Percentiles rank a stretch among this genome's conserved stretches.
Evolutionary conservation across 306 rosid genomes (phyloP).

Genomic region (Prinsepia uniflora): DNA sequence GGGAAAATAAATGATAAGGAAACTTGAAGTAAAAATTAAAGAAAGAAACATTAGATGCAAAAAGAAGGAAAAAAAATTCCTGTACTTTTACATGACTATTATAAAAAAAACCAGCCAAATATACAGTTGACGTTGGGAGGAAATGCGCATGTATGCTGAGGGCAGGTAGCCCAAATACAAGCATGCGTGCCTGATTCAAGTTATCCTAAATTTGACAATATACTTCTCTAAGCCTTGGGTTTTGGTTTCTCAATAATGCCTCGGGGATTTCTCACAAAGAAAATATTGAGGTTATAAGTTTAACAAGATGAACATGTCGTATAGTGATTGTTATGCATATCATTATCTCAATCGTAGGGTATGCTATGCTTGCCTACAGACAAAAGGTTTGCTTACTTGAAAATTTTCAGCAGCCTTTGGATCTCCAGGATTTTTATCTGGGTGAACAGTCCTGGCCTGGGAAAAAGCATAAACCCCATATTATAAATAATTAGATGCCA

Average conservation of each 20-base stretch:
- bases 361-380: not conserved
- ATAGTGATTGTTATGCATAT: not conserved
- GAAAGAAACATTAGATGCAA: not conserved
- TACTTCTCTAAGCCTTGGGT: not conserved
- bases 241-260: constrained; percentile 2
- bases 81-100: not conserved
- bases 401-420: constrained; percentile 85
- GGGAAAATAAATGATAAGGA: constrained; percentile 18
- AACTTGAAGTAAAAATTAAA: not conserved
- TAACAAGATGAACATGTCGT: not conserved
- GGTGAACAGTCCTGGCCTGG: constrained; percentile 93
- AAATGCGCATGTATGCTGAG: not conserved
- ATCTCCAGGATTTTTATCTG: constrained; percentile 93
- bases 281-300: not conserved
- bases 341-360: not conserved
- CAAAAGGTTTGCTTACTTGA: constrained; percentile 50
- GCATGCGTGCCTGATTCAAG: not conserved
- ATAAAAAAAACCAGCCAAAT: constrained; percentile 2
- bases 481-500: not conserved
- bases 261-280: not conserved
- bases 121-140: not conserved
- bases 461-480: constrained; percentile 12
- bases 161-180: not conserved
- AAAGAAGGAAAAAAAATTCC: not conserved
- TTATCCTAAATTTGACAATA: not conserved